These are phyloP conservation scores for Nakazawaea sp. DNA, from an alignment of 805 yeast genomes.

Conservation along the genomic window DNA sequence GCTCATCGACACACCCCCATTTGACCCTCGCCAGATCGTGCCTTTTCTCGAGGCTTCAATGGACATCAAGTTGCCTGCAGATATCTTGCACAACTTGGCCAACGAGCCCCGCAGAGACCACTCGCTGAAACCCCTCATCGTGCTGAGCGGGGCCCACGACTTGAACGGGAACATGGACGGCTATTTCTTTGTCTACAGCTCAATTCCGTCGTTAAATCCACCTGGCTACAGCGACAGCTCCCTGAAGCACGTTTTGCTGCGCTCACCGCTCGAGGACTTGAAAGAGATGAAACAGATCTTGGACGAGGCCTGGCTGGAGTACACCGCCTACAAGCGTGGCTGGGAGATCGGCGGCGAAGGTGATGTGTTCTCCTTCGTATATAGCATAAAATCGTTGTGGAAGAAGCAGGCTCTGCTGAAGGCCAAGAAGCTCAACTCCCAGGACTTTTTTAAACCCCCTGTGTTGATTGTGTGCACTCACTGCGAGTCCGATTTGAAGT, in stretches of 20 bases:
- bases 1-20: conserved; percentile 70
- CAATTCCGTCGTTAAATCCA: conserved; percentile 57
- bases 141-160: conserved; percentile 76
- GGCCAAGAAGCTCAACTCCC: background rate
- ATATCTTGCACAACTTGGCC: conserved; percentile 53
- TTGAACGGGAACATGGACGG: conserved; percentile 73
- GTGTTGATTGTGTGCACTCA: conserved; percentile 64
- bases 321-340: conserved; percentile 40
- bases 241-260: conserved; percentile 7
- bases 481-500: conserved; percentile 44
- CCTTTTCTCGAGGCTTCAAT: conserved; percentile 73
- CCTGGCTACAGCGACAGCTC: conserved; percentile 42
- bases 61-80: conserved; percentile 53
- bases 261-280: conserved; percentile 26
- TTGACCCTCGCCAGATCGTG: conserved; percentile 56
- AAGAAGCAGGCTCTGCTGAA: conserved; percentile 23
- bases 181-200: conserved; percentile 60
- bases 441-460: conserved; percentile 39
- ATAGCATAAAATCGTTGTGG: conserved; percentile 55
- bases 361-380: conserved; percentile 56
- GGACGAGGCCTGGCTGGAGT: conserved; percentile 72
- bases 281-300: conserved; percentile 48
- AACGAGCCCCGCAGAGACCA: conserved; percentile 57
- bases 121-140: conserved; percentile 58
- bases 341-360: conserved; percentile 65